Evolutionary conservation across 768 basidiomycete genomes (phyloP), one percentile per base, ranked within the genome.

Genomic region (Calocera cornea): DNA sequence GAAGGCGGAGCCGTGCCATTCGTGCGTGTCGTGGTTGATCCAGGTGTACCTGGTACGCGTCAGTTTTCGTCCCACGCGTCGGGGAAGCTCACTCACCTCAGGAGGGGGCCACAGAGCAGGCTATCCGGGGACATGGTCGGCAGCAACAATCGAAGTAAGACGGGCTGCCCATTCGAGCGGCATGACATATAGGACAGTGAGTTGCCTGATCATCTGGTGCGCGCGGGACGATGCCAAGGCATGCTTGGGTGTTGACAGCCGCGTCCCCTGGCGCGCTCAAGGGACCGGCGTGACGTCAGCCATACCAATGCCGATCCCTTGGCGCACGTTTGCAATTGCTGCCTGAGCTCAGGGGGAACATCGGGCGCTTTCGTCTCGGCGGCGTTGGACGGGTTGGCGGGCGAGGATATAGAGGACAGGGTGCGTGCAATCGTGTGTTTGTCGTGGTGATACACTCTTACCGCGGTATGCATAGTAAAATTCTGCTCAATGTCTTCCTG

Each of bases 1-100:
- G 17, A 70, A 40, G 7, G 66, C 41, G n/a, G 69, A 70, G 33
- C 69, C 68, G 38, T 70, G 64, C 69, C 69, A 70, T 19, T 36
- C 31, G 8, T 31, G 31, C 17, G n/a, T 50, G 27, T 22, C 24
- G 41, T 69, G 65, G 65, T 70, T 60, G 0, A 70, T 64, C 29
- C 64, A 64, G 14, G 65, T 70, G 68, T 69, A 70, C 36, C 69
- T 70, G 63, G 47, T 64, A 17, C 44, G 44, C 44, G 44, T 47
- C 16, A 47, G 19, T 47, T 24, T 19, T 19, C 44, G 3, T 19
- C 44, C 19, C 8, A 24, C 44, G 44, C 44, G 44, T 47, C 44
- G 3, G 3, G 8, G 24, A 3, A 17, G 5, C 44, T 47, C 19
- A 47, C 44, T 7, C 44, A 47, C 44, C 44, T 47, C 19, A 47